Evolutionary conservation across 2,329 filamentous ascomycete genomes (phyloP), one percentile per base, ranked within the genome.

Genomic region (Neurospora sp.): DNA sequence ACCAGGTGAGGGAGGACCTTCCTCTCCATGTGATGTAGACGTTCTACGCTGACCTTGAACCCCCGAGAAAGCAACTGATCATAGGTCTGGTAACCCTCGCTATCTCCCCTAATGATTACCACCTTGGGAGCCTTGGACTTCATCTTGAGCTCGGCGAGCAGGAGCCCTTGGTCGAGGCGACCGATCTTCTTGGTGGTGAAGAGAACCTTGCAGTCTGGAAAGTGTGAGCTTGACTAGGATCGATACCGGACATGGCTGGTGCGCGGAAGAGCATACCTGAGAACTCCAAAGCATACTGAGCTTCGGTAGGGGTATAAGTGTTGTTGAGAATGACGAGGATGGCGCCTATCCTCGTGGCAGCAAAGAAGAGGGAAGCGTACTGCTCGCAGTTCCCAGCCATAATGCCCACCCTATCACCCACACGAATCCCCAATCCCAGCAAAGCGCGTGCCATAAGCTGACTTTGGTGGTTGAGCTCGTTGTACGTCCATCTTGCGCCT

Each of bases 361-460:
- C 90, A 74, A 93, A 92, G 82, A 92, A 92, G 17, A 92, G 85
- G 2, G 90, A 85, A 38, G 91, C 80, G 88, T 95, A 95, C 87
- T 97, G 84, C 86, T 96, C 81, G 84, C 93, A 82, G 86, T 97
- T 81, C 82, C 93, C 75, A 80, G 91, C 90, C 88, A 93, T 92
- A 73, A 94, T 89, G 38, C 88, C 91, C 37, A 93, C 84, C 15
- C 90, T 84, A 77, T 93, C 91, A 41, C 90, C 90, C 38, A 87
- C 85, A 46, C 86, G 82, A 68, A 93, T 87, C 2, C 90, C 90
- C 79, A 89, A 85, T 28, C 87, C 86, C 62, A 92, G 80, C 71
- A 94, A 79, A 11, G 91, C 90, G 67, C 87, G 88, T 6, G 89
- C 88, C 65, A 91, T 79, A 69, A 84, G 81, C 65, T 86, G 84